A percentile compares a stretch with the other conserved stretches of the same genome.
These are phyloP conservation scores for Monocercomonoides exilis DNA, from an alignment of 78 protist species.

Conservation along the genomic window DNA sequence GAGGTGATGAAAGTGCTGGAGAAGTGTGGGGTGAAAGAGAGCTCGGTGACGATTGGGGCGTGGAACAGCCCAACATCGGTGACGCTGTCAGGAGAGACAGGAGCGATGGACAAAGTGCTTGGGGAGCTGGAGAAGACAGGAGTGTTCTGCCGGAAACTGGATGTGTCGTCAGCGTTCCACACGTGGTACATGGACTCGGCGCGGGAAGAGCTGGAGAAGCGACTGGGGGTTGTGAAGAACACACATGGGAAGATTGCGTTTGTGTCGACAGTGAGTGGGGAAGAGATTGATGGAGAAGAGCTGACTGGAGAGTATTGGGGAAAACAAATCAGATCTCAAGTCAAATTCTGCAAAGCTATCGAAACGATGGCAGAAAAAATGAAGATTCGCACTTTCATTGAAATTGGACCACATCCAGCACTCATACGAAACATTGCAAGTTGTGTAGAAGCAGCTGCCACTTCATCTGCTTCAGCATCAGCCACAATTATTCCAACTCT, in stretches of 20 bases:
- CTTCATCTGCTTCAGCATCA: neutral
- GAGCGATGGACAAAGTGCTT: neutral
- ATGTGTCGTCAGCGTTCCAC: slow-evolving; percentile 7
- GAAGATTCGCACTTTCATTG: neutral
- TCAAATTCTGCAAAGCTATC: neutral
- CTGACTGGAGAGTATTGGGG: neutral
- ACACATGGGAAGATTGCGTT: neutral
- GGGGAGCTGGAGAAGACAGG: neutral
- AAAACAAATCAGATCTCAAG: neutral
- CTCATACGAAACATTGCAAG: neutral
- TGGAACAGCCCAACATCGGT: slow-evolving; percentile 13
- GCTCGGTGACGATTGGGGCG: neutral
- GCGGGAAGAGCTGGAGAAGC: neutral
- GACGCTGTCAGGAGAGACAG: neutral
- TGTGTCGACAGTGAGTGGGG: slow-evolving; percentile 4
- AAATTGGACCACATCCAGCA: slow-evolving; percentile 7
- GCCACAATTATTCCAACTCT: neutral
- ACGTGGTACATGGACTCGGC: slow-evolving; percentile 6
- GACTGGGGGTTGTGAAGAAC: neutral
- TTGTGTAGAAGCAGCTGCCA: no score
- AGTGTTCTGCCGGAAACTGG: neutral
- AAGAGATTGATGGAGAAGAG: neutral
- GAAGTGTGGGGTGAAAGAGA: neutral
- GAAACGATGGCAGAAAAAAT: neutral
- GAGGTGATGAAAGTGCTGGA: neutral